Evolutionary conservation across 768 basidiomycete genomes (phyloP).

Genomic region (Coprinopsis strossmayeri): DNA sequence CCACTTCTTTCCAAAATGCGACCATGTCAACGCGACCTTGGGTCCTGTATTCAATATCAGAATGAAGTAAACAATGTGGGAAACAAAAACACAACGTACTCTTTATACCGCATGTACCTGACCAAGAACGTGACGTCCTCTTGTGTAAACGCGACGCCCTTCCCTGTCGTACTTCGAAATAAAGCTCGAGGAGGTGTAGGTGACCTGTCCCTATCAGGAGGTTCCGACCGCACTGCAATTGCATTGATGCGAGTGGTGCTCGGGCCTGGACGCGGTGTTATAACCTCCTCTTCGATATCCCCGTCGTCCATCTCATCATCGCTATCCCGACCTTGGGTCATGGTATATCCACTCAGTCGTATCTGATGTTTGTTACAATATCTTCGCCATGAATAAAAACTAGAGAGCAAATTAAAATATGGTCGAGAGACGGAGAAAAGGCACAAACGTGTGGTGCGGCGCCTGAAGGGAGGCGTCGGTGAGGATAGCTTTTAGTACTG

Average conservation of each 20-base stretch:
- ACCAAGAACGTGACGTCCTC: constrained; percentile 77
- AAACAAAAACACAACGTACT: constrained; percentile 42
- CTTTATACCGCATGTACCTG: constrained; percentile 71
- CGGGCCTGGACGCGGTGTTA: not conserved
- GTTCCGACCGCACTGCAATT: constrained; percentile 11
- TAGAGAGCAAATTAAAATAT: constrained; percentile 19
- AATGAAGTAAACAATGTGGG: constrained; percentile 1
- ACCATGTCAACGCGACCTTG: constrained; percentile 38
- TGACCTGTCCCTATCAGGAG: constrained; percentile 49
- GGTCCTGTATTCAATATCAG: constrained; percentile 14
- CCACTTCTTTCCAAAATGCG: constrained; percentile 29
- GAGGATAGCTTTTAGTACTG: not conserved
- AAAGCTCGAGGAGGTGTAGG: constrained; percentile 78
- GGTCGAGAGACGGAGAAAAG: not conserved
- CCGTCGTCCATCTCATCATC: constrained; percentile 36
- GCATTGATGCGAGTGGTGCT: constrained; percentile 16
- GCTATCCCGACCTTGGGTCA: constrained; percentile 38
- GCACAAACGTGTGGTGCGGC: constrained; percentile 68
- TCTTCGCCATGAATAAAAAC: constrained; percentile 87
- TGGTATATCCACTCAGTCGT: constrained; percentile 76
- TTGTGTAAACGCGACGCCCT: constrained; percentile 84
- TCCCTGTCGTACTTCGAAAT: constrained; percentile 81
- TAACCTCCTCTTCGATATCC: constrained; percentile 32
- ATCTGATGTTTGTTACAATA: constrained; percentile 94
- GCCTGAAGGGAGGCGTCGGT: constrained; percentile 38